Evolutionary conservation across 106 monocot genomes (phyloP).

Genomic region (Phalaenopsis aphrodite): DNA sequence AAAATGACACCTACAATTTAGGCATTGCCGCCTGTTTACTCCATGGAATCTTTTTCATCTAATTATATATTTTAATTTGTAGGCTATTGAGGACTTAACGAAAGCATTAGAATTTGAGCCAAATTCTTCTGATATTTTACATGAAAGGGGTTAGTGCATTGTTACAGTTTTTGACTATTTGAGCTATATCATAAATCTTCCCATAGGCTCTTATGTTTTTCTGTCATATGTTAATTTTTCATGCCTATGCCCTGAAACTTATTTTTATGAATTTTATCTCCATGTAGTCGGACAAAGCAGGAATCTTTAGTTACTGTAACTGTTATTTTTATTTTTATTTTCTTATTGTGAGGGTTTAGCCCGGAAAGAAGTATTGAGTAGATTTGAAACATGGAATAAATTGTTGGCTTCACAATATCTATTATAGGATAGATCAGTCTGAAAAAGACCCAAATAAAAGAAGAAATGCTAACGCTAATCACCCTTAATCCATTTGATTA

Average conservation of each 20-base stretch:
- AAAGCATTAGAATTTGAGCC: slow-evolving; percentile 87
- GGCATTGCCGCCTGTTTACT: neutral
- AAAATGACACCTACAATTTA: slow-evolving; percentile 3
- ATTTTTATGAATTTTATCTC: neutral
- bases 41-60: neutral
- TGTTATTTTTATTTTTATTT: no score
- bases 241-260: neutral
- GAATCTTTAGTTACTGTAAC: no score
- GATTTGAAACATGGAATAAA: no score
- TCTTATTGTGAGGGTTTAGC: no score
- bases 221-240: neutral
- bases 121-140: slow-evolving; percentile 81
- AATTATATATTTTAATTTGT: slow-evolving; percentile 15
- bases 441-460: no score
- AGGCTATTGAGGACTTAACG: slow-evolving; percentile 88
- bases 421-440: no score
- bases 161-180: neutral
- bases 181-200: neutral
- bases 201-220: neutral
- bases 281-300: neutral
- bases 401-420: no score
- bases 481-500: no score
- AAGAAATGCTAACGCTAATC: no score
- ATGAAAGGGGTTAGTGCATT: slow-evolving; percentile 76
- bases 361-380: no score